Conservation (phyloP, 176 grass and related monocot species). For the Cenchrus purpureus region DNA sequence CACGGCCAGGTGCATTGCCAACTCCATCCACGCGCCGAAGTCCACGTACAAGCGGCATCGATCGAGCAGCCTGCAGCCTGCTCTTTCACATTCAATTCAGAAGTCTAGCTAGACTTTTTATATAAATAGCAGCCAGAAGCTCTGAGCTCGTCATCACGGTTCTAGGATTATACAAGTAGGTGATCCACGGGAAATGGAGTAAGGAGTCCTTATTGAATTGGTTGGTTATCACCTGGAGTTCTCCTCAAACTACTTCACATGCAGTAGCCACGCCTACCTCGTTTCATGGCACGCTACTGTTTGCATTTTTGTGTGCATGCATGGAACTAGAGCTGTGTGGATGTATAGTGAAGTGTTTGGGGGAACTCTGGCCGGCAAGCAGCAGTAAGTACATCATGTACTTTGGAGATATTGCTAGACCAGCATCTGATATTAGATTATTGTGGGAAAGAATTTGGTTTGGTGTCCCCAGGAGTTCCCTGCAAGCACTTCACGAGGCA, state of each 20-base stretch:
- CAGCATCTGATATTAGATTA: slow-evolving; percentile 1
- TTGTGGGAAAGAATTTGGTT: slow-evolving; percentile 29
- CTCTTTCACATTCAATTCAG: background rate
- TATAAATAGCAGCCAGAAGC: slow-evolving; percentile 55
- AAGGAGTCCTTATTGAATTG: slow-evolving; percentile 28
- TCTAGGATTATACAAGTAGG: slow-evolving; percentile 43
- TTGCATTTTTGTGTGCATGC: background rate
- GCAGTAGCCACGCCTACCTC: background rate
- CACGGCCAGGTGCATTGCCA: slow-evolving; percentile 55
- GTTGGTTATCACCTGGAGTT: slow-evolving; percentile 51
- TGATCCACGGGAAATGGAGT: slow-evolving; percentile 19
- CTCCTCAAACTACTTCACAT: slow-evolving; percentile 42
- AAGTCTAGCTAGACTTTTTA: slow-evolving; percentile 21
- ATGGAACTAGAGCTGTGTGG: background rate
- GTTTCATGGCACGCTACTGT: slow-evolving; percentile 9
- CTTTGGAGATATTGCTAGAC: background rate
- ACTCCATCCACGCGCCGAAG: slow-evolving; percentile 8
- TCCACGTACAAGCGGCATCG: slow-evolving; percentile 5
- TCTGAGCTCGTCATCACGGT: slow-evolving; percentile 43
- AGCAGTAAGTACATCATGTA: background rate
- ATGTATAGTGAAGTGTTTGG: slow-evolving; percentile 52
- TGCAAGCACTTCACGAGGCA: slow-evolving; percentile 44
- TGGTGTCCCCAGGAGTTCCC: slow-evolving; percentile 45
- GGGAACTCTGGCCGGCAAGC: slow-evolving; percentile 33
- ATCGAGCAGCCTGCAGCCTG: background rate